Percentiles rank a stretch among this genome's conserved stretches.
Conservation (phyloP, 768 basidiomycete species). For the Phlebiopsis gigantea region DNA sequence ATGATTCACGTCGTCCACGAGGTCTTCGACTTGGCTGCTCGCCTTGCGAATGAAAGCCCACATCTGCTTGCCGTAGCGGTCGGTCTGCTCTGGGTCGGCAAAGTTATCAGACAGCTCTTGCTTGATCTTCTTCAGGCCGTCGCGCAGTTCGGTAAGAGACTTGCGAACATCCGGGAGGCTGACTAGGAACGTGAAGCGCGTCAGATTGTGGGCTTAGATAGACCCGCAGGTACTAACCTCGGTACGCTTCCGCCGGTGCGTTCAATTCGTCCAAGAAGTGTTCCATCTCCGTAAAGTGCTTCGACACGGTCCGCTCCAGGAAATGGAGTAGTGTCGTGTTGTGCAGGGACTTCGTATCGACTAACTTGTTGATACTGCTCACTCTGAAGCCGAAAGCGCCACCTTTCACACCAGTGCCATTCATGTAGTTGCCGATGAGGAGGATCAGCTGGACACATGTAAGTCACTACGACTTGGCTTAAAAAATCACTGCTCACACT, state of each 20-base stretch:
- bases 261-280: conserved; percentile 84
- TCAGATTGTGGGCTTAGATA: conserved; percentile 5
- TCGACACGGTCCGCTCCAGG: conserved; percentile 80
- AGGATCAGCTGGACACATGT: conserved; percentile 64
- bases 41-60: conserved; percentile 83
- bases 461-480: neutral
- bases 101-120: conserved; percentile 80
- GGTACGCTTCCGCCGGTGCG: conserved; percentile 87
- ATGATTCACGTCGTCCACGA: conserved; percentile 81
- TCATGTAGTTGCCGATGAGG: conserved; percentile 96
- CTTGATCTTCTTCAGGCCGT: conserved; percentile 74
- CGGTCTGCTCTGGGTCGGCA: conserved; percentile 59
- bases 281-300: conserved; percentile 85
- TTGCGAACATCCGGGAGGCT: conserved; percentile 85
- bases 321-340: conserved; percentile 95
- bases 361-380: conserved; percentile 96
- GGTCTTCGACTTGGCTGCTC: conserved; percentile 67
- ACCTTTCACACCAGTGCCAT: conserved; percentile 92
- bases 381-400: conserved; percentile 97
- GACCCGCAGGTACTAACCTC: conserved; percentile 47
- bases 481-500: conserved; percentile 43
- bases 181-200: conserved; percentile 38
- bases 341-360: conserved; percentile 94
- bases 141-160: conserved; percentile 63
- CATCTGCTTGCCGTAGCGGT: conserved; percentile 88